phyloP scores from a whole-genome alignment of 2,329 filamentous ascomycete genomes.

The Ophiostoma perfectum region DNA sequence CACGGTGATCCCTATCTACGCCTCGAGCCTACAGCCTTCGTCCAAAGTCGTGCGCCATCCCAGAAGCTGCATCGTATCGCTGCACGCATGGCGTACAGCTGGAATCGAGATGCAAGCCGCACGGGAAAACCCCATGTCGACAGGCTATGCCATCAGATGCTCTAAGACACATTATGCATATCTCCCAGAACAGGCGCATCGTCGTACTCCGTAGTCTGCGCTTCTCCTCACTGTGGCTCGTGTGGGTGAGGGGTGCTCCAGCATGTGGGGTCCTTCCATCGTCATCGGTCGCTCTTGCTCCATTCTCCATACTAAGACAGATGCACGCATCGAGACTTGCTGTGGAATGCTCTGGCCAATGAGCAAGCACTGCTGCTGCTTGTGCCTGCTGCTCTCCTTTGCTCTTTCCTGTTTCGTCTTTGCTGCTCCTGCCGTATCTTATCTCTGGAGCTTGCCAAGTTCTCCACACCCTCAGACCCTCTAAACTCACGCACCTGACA shows the following conservation, averaged over 20 bases:
- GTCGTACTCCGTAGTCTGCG: not conserved
- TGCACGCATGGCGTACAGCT: too few species aligned
- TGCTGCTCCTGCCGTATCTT: not conserved
- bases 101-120: too few species aligned
- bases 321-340: not conserved
- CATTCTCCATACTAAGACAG: constrained; percentile 6
- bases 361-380: not conserved
- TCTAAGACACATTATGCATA: not conserved
- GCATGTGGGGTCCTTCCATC: constrained; percentile 1
- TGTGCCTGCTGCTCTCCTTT: not conserved
- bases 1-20: too few species aligned
- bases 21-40: too few species aligned
- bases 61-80: too few species aligned
- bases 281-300: not conserved
- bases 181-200: not conserved
- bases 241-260: not conserved
- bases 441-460: constrained; percentile 1
- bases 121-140: too few species aligned
- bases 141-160: too few species aligned
- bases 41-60: too few species aligned
- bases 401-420: constrained; percentile 2
- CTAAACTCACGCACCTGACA: not conserved
- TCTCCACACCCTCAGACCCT: not conserved
- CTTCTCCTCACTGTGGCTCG: not conserved
- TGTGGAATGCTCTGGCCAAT: not conserved